Conservation (phyloP, 352 stramenopile species). For the Globisporangium cystogenes region DNA sequence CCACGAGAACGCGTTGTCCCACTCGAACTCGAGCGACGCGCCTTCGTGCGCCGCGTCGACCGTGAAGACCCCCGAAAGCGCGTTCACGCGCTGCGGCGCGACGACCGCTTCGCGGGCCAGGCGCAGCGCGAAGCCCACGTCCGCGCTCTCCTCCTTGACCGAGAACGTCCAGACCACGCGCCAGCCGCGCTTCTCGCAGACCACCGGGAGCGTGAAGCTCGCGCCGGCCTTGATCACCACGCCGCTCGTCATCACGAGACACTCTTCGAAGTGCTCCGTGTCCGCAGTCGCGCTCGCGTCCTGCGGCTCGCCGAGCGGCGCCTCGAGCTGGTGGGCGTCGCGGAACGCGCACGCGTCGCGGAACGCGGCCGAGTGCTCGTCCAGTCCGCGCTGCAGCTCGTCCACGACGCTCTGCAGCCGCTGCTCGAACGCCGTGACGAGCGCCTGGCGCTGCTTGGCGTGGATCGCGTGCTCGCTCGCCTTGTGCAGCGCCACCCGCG, state of each 20-base stretch:
- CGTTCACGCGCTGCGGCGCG: constrained; percentile 40
- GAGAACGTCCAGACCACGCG: constrained; percentile 81
- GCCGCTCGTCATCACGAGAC: constrained; percentile 63
- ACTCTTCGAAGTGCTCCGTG: constrained; percentile 52
- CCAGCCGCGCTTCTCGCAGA: constrained; percentile 52
- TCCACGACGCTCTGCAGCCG: constrained; percentile 29
- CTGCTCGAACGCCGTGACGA: constrained; percentile 35
- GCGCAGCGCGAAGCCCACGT: constrained; percentile 49
- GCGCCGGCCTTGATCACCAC: constrained; percentile 76
- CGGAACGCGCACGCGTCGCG: constrained; percentile 55
- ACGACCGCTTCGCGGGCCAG: constrained; percentile 26
- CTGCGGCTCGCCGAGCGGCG: not conserved
- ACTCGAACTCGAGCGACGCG: constrained; percentile 57
- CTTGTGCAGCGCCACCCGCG: constrained; percentile 26
- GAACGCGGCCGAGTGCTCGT: constrained; percentile 55
- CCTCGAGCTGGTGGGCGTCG: constrained; percentile 21
- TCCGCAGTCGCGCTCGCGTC: not conserved
- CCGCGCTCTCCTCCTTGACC: constrained; percentile 60
- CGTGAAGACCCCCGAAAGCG: constrained; percentile 41
- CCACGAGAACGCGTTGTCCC: constrained; percentile 85
- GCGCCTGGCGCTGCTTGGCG: constrained; percentile 31
- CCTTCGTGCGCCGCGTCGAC: constrained; percentile 23
- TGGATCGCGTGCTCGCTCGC: constrained; percentile 29
- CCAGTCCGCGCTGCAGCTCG: constrained; percentile 43
- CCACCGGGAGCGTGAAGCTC: constrained; percentile 62